A percentile compares a stretch with the other conserved stretches of the same genome.
Conservation (phyloP, 257 asterid species). For the Solanum boliviense region DNA sequence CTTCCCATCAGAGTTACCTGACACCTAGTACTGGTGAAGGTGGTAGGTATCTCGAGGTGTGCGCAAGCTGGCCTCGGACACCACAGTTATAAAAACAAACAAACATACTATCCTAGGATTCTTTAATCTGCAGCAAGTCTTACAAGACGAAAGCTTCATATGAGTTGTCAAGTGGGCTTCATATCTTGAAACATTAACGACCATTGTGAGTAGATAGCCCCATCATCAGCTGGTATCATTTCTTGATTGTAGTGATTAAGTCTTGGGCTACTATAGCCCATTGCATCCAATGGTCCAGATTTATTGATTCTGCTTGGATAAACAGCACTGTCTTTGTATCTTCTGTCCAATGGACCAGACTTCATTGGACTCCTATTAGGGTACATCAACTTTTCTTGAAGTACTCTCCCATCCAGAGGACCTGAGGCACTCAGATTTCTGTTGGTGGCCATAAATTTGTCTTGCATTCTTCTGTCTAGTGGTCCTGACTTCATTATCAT, state of each 20-base stretch:
- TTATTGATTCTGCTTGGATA: conserved; percentile 2
- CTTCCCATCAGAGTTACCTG: background rate
- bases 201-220: conserved; percentile 51
- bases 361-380: conserved; percentile 30
- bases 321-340: conserved; percentile 8
- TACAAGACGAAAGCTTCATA: background rate
- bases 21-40: background rate
- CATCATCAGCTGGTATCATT: conserved; percentile 21
- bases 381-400: conserved; percentile 10
- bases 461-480: conserved; percentile 16
- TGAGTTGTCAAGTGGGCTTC: conserved; percentile 55
- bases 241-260: conserved; percentile 22
- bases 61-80: background rate
- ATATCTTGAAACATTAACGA: conserved; percentile 81
- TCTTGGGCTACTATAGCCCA: conserved; percentile 55
- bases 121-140: background rate
- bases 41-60: background rate
- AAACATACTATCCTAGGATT: background rate
- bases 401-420: conserved; percentile 33
- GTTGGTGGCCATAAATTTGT: conserved; percentile 12
- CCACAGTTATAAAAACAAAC: background rate
- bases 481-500: conserved; percentile 53
- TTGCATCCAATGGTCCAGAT: conserved; percentile 14
- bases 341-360: conserved; percentile 14
- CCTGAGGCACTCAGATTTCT: conserved; percentile 26